Evolutionary conservation across 306 rosid species (phyloP).

Genomic region (Vigna angularis): DNA sequence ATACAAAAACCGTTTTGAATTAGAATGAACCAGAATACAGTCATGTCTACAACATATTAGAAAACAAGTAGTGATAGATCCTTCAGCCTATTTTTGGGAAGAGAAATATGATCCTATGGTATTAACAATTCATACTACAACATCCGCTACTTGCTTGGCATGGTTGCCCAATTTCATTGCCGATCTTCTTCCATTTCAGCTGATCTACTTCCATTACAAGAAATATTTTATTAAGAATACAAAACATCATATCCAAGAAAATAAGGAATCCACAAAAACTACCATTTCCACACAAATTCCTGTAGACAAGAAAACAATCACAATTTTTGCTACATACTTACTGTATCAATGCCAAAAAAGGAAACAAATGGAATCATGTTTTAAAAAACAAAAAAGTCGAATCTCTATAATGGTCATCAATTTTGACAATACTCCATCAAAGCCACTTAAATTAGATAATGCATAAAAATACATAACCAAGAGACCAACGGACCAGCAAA

Average conservation of each 20-base stretch:
- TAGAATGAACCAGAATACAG: conserved; percentile 32
- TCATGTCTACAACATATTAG: conserved; percentile 18
- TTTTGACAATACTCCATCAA: conserved; percentile 44
- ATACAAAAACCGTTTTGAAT: conserved; percentile 16
- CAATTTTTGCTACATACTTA: background rate
- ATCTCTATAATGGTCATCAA: conserved; percentile 37
- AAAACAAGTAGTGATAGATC: conserved; percentile 9
- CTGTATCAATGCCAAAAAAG: background rate
- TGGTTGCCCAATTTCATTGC: conserved; percentile 11
- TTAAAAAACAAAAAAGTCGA: conserved; percentile 32
- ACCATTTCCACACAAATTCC: conserved; percentile 14
- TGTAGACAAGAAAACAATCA: background rate
- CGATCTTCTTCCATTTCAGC: conserved; percentile 37
- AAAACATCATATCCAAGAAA: background rate
- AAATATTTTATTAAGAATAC: background rate
- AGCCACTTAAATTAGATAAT: conserved; percentile 48
- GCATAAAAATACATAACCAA: conserved; percentile 41
- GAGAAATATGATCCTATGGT: conserved; percentile 32
- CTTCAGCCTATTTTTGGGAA: conserved; percentile 24
- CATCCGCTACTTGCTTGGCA: conserved; percentile 28
- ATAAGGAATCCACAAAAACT: background rate
- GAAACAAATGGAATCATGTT: conserved; percentile 5
- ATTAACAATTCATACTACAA: conserved; percentile 32
- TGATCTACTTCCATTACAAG: conserved; percentile 10
- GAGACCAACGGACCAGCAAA: conserved; percentile 38